Evolutionary conservation across 192 early-diverging fungal species (phyloP), one percentile per base, ranked within the genome.

Genomic region (Coemansia sp.): DNA sequence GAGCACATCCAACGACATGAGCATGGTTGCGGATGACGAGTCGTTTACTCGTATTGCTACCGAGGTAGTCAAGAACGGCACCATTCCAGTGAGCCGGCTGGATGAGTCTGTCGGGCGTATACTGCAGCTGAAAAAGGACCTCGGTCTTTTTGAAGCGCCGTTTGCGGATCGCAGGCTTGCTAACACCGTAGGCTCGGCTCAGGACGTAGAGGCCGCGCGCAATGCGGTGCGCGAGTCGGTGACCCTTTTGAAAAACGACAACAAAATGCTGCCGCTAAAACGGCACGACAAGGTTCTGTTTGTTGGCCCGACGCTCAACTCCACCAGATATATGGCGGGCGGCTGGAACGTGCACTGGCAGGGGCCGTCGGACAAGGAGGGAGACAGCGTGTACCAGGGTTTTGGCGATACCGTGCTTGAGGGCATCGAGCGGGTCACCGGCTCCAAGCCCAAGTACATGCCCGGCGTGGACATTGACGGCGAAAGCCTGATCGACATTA

Each of bases 321-420:
- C 72, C 1, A 74, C 81, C 3, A 58, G 75, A 18, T 74, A 69
- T 9, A 54, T 81, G 27, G 75, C 71, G 33, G 83, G 81, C 19
- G 83, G 81, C 2, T 85, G 81, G 81, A 81, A 81, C 2, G 62
- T 85, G 46, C 73, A 81, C 41, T 85, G 81, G 81, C 80, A 83
- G 54, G 79, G 79, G 7, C 72, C 72, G 3, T 43, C 48, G 5
- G 48, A 55, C 8, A 46, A 46, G 20, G 72, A 79, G 18, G 67
- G 82, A 4, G 70, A 74, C 19, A 58, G 63, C 6, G 58, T 67
- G 15, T 79, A 84, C 48, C 58, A 56, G 33, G 55, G 50, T 24
- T 55, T 55, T 46, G 67, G 60, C 46, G 51, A 69, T 20, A 62
- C 60, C 4, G 42, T 71, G 17, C 26, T 70, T 27, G 29, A 43